These are phyloP conservation scores for Thielaviopsis punctulata DNA, from an alignment of 2,329 filamentous ascomycete species.

Conservation along the genomic window DNA sequence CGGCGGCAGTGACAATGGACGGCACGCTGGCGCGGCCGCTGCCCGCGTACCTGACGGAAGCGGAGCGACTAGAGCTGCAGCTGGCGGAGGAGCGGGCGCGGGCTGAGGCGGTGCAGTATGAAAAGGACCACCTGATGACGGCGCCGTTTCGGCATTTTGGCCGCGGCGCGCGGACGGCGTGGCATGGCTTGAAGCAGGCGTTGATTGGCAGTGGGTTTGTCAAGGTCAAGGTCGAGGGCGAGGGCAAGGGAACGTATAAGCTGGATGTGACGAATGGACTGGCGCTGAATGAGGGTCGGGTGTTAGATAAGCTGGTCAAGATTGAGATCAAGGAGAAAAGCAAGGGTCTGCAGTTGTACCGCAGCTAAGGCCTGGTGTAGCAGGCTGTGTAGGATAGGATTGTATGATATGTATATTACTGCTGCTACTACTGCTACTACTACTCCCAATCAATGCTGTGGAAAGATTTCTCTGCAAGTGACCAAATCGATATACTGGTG, in stretches of 20 bases:
- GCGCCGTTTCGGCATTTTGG: slow-evolving; percentile 36
- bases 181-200: slow-evolving; percentile 29
- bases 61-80: slow-evolving; percentile 18
- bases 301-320: slow-evolving; percentile 36
- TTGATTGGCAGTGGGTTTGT: slow-evolving; percentile 41
- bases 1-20: slow-evolving; percentile 21
- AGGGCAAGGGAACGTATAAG: slow-evolving; percentile 32
- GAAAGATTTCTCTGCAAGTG: too few relatives aligned
- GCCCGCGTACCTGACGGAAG: slow-evolving; percentile 21
- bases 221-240: slow-evolving; percentile 21
- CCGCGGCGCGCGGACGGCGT: slow-evolving; percentile 25
- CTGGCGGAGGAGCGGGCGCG: slow-evolving; percentile 22
- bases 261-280: slow-evolving; percentile 40
- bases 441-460: too few relatives aligned
- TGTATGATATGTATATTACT: background rate
- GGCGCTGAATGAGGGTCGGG: slow-evolving; percentile 40
- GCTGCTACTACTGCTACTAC: too few relatives aligned
- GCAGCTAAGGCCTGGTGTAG: background rate
- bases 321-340: slow-evolving; percentile 5
- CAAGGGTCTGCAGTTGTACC: slow-evolving; percentile 9
- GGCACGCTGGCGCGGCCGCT: slow-evolving; percentile 23
- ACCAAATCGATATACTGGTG: too few relatives aligned
- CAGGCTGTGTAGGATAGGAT: background rate
- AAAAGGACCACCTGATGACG: slow-evolving; percentile 38
- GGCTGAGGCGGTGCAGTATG: slow-evolving; percentile 29